Evolutionary conservation across 2,329 filamentous ascomycete genomes (phyloP).

Genomic region (Alternaria brassicicola): DNA sequence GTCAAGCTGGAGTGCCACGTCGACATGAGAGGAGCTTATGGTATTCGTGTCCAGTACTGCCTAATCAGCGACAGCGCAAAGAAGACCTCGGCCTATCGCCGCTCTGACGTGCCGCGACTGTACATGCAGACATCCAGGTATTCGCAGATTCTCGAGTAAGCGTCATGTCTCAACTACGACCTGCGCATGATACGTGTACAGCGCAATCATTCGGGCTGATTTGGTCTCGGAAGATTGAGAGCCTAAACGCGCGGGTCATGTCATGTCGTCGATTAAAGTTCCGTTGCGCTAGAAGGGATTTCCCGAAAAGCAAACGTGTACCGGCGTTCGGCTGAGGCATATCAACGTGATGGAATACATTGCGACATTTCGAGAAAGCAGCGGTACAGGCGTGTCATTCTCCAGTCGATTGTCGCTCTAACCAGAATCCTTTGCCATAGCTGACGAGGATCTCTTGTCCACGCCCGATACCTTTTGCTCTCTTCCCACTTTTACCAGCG

Average conservation of each 20-base stretch:
- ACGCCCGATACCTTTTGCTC: constrained; percentile 54
- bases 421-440: constrained; percentile 61
- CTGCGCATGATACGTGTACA: not conserved
- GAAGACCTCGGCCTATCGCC: not conserved
- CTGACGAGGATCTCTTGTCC: constrained; percentile 60
- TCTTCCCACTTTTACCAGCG: constrained; percentile 56
- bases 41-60: not conserved
- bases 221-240: not conserved
- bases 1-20: constrained; percentile 3
- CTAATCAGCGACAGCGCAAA: not conserved
- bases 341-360: not conserved
- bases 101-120: not conserved
- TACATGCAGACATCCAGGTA: not conserved
- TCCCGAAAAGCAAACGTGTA: not conserved
- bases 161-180: not conserved
- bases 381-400: constrained; percentile 6
- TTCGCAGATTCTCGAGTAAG: not conserved
- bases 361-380: not conserved
- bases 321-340: not conserved
- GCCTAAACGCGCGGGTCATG: not conserved
- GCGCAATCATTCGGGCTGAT: not conserved
- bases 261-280: not conserved
- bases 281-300: not conserved
- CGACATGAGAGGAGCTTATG: not conserved
- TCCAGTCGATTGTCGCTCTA: constrained; percentile 37